Percentiles rank a stretch among this genome's conserved stretches.
Conservation (phyloP, 345 rosid species). For the Gossypium anomalum region DNA sequence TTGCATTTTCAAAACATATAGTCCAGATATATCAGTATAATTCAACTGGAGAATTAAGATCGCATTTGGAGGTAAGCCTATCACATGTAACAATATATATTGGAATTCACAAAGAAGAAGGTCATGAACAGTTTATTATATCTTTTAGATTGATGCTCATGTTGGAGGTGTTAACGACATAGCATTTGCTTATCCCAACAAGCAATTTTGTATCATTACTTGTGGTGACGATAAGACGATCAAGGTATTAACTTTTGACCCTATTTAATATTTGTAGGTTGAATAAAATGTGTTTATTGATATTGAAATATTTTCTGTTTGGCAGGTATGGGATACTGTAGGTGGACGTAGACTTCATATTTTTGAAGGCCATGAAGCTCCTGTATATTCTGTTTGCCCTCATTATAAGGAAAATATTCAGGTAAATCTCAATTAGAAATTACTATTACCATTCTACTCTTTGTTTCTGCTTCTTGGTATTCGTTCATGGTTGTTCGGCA, state of each 20-base stretch:
- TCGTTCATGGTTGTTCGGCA: background rate
- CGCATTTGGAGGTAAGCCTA: constrained; percentile 45
- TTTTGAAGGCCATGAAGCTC: constrained; percentile 37
- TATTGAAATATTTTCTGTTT: background rate
- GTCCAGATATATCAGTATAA: constrained; percentile 66
- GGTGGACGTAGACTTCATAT: constrained; percentile 18
- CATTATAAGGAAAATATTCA: constrained; percentile 27
- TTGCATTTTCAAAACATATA: constrained; percentile 75
- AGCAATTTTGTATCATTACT: constrained; percentile 51
- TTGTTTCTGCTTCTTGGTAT: background rate
- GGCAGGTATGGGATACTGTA: constrained; percentile 36
- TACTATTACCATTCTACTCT: background rate
- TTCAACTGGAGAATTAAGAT: constrained; percentile 46
- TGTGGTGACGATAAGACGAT: constrained; percentile 66
- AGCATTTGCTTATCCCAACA: constrained; percentile 65
- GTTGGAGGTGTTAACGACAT: constrained; percentile 58
- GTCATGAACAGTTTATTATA: constrained; percentile 5
- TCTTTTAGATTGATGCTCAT: constrained; percentile 66
- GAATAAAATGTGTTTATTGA: background rate
- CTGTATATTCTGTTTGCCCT: constrained; percentile 36
- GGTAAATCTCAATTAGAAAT: constrained; percentile 18
- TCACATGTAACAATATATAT: background rate
- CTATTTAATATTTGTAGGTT: background rate
- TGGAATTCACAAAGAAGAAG: background rate
- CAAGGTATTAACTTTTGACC: constrained; percentile 32